These are phyloP conservation scores for Didymellaceae sp. DNA, from an alignment of 2,329 filamentous ascomycete genomes.

Conservation along the genomic window DNA sequence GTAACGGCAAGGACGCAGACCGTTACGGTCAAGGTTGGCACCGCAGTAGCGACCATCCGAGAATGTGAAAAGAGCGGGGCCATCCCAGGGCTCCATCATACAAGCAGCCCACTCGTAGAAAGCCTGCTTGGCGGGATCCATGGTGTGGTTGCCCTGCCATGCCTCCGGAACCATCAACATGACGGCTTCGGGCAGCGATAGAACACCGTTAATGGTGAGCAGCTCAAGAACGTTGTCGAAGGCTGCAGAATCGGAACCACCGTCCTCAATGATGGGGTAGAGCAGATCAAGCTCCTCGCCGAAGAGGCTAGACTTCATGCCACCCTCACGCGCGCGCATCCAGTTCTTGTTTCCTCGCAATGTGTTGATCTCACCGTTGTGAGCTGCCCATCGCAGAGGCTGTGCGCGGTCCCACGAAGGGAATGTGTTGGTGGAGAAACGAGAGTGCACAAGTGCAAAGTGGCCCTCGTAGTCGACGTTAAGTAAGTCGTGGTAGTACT, in stretches of 20 bases:
- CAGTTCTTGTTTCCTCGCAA: constrained; percentile 98
- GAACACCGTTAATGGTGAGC: constrained; percentile 91
- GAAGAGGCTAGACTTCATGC: constrained; percentile 91
- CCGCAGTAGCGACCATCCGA: constrained; percentile 96
- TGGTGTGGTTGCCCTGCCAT: constrained; percentile 90
- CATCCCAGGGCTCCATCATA: constrained; percentile 99
- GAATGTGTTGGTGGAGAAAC: constrained; percentile 98
- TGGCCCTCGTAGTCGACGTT: constrained; percentile 97
- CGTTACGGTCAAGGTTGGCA: constrained; percentile 95
- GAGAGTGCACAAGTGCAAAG: constrained; percentile 94
- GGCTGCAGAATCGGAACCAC: constrained; percentile 93
- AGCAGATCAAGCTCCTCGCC: constrained; percentile 88
- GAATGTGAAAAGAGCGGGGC: constrained; percentile 95
- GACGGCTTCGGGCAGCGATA: constrained; percentile 92
- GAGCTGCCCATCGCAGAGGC: constrained; percentile 93
- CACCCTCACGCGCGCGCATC: constrained; percentile 96
- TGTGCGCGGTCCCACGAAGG: constrained; percentile 98
- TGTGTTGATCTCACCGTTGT: constrained; percentile 99
- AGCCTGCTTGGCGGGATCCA: constrained; percentile 94
- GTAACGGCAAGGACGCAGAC: constrained; percentile 92
- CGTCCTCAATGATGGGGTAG: constrained; percentile 95
- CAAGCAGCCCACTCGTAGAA: constrained; percentile 99
- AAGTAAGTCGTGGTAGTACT: constrained; percentile 96
- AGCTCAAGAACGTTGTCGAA: constrained; percentile 97
- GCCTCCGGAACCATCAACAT: constrained; percentile 99